These are phyloP conservation scores for Eimeria praecox DNA, from an alignment of 169 alveolate genomes.

Conservation along the genomic window DNA sequence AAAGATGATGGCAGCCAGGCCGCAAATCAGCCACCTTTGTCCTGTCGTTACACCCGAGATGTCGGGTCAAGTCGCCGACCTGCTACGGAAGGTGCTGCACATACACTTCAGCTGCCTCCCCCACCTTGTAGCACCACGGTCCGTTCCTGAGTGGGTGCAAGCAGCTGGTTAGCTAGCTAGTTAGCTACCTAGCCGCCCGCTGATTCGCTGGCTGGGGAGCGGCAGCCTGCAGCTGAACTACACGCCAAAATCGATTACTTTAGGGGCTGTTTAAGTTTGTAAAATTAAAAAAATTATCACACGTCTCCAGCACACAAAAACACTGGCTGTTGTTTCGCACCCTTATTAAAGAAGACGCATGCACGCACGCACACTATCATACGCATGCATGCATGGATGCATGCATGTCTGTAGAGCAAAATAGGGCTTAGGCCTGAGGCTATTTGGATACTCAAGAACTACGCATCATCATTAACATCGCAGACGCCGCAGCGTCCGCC, in stretches of 20 bases:
- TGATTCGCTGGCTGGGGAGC: not conserved
- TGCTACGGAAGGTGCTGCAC: not conserved
- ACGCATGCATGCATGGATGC: not conserved
- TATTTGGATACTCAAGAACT: not conserved
- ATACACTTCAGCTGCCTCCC: slow-evolving; percentile 23
- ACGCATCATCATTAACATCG: too few species aligned
- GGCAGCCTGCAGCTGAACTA: not conserved
- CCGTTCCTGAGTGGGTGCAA: not conserved
- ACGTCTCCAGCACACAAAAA: not conserved
- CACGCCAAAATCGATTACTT: not conserved
- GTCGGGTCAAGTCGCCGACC: not conserved
- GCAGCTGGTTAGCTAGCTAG: not conserved
- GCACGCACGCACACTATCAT: not conserved
- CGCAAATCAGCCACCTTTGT: not conserved
- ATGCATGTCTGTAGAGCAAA: not conserved
- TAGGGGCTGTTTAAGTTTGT: not conserved
- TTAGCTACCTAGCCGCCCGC: too few species aligned
- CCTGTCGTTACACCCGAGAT: not conserved
- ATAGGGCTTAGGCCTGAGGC: not conserved
- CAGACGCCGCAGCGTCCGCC: too few species aligned
- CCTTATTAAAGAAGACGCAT: not conserved
- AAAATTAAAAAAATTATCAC: too few species aligned
- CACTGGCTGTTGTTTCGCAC: not conserved
- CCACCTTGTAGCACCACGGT: not conserved
- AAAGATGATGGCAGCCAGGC: not conserved